A percentile compares a stretch with the other conserved stretches of the same genome.
Evolutionary conservation across 148 eudicot species (phyloP).

Genomic region (Selenicereus undatus): DNA sequence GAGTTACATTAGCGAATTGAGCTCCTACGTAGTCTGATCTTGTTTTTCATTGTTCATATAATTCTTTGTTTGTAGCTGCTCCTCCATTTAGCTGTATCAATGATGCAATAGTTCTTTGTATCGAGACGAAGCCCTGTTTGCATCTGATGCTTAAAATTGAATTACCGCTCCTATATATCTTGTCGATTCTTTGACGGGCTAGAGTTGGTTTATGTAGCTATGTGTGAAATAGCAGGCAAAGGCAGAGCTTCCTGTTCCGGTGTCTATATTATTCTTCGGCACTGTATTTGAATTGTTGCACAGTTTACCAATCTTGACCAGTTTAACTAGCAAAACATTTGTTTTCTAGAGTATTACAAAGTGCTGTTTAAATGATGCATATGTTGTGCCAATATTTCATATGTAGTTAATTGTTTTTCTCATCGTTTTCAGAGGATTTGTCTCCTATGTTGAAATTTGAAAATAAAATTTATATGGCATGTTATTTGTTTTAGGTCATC

Average conservation of each 20-base stretch:
- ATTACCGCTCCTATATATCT: neutral
- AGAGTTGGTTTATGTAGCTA: neutral
- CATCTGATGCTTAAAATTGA: neutral
- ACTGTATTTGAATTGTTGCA: neutral
- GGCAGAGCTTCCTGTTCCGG: neutral
- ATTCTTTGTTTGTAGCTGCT: neutral
- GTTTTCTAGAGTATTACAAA: neutral
- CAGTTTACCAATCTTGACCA: neutral
- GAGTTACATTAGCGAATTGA: neutral
- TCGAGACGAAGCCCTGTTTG: neutral
- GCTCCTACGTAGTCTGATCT: neutral
- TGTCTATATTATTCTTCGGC: neutral
- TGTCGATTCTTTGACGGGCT: neutral
- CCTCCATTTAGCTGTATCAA: neutral
- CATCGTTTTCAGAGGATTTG: neutral
- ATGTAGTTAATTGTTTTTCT: neutral
- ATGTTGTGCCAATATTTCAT: neutral
- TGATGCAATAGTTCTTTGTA: neutral
- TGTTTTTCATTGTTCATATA: neutral
- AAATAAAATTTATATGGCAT: neutral
- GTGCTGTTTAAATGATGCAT: neutral
- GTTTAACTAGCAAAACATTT: neutral
- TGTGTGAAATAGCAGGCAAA: neutral
- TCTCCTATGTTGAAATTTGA: neutral
- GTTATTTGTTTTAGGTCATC: constrained; percentile 15